Evolutionary conservation across 2,329 filamentous ascomycete genomes (phyloP).

Genomic region (Ilyonectria destructans): DNA sequence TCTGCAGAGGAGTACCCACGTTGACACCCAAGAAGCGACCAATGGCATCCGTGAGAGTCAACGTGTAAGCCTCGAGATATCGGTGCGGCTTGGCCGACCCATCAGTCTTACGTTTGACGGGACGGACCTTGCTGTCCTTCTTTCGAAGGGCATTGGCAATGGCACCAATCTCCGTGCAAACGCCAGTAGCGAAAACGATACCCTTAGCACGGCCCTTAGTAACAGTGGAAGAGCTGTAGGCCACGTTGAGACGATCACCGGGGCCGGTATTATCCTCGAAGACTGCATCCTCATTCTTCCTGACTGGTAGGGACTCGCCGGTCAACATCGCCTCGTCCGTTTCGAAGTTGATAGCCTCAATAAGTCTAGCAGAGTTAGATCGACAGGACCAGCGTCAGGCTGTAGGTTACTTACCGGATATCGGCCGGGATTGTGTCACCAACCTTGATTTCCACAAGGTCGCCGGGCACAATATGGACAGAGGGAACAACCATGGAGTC

Average conservation of each 20-base stretch:
- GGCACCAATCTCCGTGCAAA: slow-evolving; percentile 74
- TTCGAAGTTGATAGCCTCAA: slow-evolving; percentile 77
- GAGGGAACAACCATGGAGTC: slow-evolving; percentile 57
- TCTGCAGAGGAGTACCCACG: slow-evolving; percentile 80
- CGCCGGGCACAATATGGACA: slow-evolving; percentile 69
- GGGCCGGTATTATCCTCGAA: slow-evolving; percentile 60
- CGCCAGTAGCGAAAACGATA: slow-evolving; percentile 74
- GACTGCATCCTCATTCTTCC: slow-evolving; percentile 65
- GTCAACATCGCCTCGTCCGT: slow-evolving; percentile 78
- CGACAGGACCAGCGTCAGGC: too few relatives aligned
- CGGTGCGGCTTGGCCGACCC: slow-evolving; percentile 53
- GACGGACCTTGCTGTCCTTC: slow-evolving; percentile 50
- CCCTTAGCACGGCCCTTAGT: slow-evolving; percentile 74
- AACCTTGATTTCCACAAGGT: slow-evolving; percentile 69
- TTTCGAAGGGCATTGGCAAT: slow-evolving; percentile 67
- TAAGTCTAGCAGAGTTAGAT: slow-evolving; percentile 42
- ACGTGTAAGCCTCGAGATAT: slow-evolving; percentile 55
- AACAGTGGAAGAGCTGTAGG: slow-evolving; percentile 75
- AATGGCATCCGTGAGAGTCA: slow-evolving; percentile 68
- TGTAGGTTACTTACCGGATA: slow-evolving; percentile 55
- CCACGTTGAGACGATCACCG: slow-evolving; percentile 75
- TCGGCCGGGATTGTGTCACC: slow-evolving; percentile 77
- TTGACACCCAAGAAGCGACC: slow-evolving; percentile 78
- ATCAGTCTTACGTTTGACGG: slow-evolving; percentile 62
- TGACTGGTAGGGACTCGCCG: slow-evolving; percentile 75